Base-by-base conservation (phyloP, 2,329 filamentous ascomycete species). In the Fusarium avenaceum region DNA sequence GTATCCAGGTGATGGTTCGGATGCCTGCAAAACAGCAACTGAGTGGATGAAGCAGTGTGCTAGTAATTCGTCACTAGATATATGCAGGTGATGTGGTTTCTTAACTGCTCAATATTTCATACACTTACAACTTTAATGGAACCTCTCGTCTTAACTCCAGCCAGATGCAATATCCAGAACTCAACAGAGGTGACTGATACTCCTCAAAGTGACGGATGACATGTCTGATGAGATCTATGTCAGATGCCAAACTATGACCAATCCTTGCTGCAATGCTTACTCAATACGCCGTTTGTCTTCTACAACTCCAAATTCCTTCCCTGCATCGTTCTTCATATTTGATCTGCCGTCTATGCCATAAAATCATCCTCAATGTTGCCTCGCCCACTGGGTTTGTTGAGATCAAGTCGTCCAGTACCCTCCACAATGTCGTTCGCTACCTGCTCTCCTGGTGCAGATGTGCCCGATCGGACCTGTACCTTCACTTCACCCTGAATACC, bases 401-500 rank as follows among this genome's bases (percentile, higher is more conserved):
- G 70, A 19, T 80, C 81, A 65, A 85, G 74, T 56, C 77, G 75
- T 3, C 80, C 79, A 35, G 82, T 78, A 67, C 81, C 80, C 46
- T 81, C 80, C 14, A 82, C 78, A n/a, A 85, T 74, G 33, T 83
- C 72, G 63, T 78, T 67, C 56, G 76, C 68, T 48, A 78, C 73
- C 45, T 75, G 65, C 17, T 61, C 63, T 26, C 62, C 57, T 6
- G 76, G 75, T 2, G 70, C 69, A 7, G 74, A 73, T 14, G 65
- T 72, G 33, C 72, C 74, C 8, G 77, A 78, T 28, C 83, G 82
- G 8, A 87, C 81, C 66, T 86, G 82, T 10, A 88, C 85, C 67
- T 85, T 84, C 24, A 89, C 83, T 65, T 88, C 86, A 17, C 85
- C 86, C 15, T 82, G 79, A 11, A 88, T 82, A 46, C 86, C 86